phyloP scores from a whole-genome alignment of 129 eudicot genomes.

The Silybum marianum region DNA sequence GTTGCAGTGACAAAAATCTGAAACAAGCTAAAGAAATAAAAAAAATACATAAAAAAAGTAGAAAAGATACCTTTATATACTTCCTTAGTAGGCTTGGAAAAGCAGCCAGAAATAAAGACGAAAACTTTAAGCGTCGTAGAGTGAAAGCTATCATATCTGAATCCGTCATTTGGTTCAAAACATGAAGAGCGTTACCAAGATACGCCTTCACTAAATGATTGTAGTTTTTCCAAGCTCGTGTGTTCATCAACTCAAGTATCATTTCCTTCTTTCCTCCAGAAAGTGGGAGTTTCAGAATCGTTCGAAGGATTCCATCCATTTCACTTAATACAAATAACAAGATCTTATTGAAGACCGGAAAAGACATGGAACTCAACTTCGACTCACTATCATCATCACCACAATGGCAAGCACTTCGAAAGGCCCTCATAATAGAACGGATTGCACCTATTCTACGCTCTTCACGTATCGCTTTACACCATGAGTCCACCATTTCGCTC shows the following conservation, averaged over 20 bases:
- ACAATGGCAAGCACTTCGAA: conserved; percentile 85
- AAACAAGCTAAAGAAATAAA: background rate
- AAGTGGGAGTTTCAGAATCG: conserved; percentile 64
- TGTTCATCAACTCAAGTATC: conserved; percentile 51
- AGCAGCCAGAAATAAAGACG: conserved; percentile 87
- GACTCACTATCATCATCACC: conserved; percentile 77
- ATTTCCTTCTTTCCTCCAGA: conserved; percentile 88
- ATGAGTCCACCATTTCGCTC: conserved; percentile 86
- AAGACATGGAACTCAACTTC: conserved; percentile 77
- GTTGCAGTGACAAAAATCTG: background rate
- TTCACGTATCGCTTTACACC: conserved; percentile 62
- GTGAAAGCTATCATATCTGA: conserved; percentile 83
- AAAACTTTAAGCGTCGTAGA: conserved; percentile 61
- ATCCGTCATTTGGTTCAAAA: conserved; percentile 94
- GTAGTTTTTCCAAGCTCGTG: conserved; percentile 82
- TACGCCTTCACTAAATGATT: conserved; percentile 82
- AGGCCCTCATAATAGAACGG: conserved; percentile 83
- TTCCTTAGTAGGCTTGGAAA: conserved; percentile 87
- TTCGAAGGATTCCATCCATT: conserved; percentile 86
- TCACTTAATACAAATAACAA: conserved; percentile 71
- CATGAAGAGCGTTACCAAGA: conserved; percentile 92
- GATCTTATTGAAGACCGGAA: conserved; percentile 83
- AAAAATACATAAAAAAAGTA: background rate
- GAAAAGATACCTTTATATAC: conserved; percentile 72
- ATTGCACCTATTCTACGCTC: conserved; percentile 68